Conservation (phyloP, 2,329 filamentous ascomycete species). For the Trichophaea hybrida region DNA sequence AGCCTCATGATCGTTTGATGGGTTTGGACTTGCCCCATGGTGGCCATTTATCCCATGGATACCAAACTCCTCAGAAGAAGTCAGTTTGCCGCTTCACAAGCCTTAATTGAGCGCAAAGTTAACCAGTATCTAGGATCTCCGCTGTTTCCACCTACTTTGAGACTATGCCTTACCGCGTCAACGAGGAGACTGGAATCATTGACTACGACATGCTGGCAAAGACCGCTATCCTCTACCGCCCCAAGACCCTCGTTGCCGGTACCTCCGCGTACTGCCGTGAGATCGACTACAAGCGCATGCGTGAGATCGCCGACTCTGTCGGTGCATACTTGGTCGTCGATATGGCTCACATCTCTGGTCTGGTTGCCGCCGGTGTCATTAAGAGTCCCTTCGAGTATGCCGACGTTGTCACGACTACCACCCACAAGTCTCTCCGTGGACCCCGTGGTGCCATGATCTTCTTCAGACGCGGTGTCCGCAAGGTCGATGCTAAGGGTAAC, state of each 20-base stretch:
- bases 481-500: conserved; percentile 82
- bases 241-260: conserved; percentile 89
- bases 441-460: conserved; percentile 99
- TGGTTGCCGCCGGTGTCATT: conserved; percentile 85
- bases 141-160: conserved; percentile 98
- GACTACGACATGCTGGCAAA: conserved; percentile 90
- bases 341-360: conserved; percentile 97
- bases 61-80: conserved; percentile 91
- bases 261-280: conserved; percentile 96
- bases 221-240: conserved; percentile 80
- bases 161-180: conserved; percentile 89
- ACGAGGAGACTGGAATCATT: conserved; percentile 83
- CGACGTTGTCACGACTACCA: conserved; percentile 95
- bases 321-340: conserved; percentile 92
- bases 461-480: conserved; percentile 93
- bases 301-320: conserved; percentile 82
- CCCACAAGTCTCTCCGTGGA: conserved; percentile 95
- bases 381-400: conserved; percentile 84
- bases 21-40: conserved; percentile 88
- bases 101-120: conserved; percentile 3
- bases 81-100: conserved; percentile 33
- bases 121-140: conserved; percentile 50
- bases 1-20: conserved; percentile 91
- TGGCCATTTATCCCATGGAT: conserved; percentile 90
- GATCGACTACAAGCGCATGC: conserved; percentile 94